phyloP scores from a whole-genome alignment of 805 yeast species.

The Monosporozyma yasuniensis region DNA sequence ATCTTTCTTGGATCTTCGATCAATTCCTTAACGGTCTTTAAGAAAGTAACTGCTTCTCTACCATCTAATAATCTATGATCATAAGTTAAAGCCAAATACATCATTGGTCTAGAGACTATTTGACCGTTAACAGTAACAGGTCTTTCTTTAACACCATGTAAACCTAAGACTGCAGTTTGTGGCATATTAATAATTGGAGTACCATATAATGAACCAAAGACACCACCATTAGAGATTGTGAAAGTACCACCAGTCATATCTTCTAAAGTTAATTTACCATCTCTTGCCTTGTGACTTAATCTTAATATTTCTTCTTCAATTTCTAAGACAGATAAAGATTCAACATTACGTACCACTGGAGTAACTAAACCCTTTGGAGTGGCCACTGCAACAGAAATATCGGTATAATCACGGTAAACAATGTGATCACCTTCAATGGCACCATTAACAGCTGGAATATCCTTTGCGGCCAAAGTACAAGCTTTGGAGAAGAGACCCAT shows the following conservation, averaged over 20 bases:
- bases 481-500: slow-evolving; percentile 99
- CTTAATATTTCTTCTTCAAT: slow-evolving; percentile 77
- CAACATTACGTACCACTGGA: slow-evolving; percentile 95
- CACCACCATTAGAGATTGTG: slow-evolving; percentile 99
- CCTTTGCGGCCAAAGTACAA: slow-evolving; percentile 83
- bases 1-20: slow-evolving; percentile 98
- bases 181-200: slow-evolving; percentile 98
- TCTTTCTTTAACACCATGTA: slow-evolving; percentile 96
- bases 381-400: slow-evolving; percentile 93
- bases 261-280: slow-evolving; percentile 90
- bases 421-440: slow-evolving; percentile 90
- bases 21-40: slow-evolving; percentile 90
- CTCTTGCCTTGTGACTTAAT: slow-evolving; percentile 90
- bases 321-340: slow-evolving; percentile 77
- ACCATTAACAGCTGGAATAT: slow-evolving; percentile 90
- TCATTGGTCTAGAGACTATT: slow-evolving; percentile 96
- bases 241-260: slow-evolving; percentile 99
- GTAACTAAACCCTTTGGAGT: slow-evolving; percentile 99
- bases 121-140: slow-evolving; percentile 95
- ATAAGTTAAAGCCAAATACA: slow-evolving; percentile 96
- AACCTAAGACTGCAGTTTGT: slow-evolving; percentile 94
- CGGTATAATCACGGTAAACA: slow-evolving; percentile 93
- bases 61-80: slow-evolving; percentile 98
- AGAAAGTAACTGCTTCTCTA: slow-evolving; percentile 96
- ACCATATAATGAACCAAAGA: slow-evolving; percentile 94